Conservation (phyloP, 78 protist species). For the Pigoraptor vietnamica region DNA sequence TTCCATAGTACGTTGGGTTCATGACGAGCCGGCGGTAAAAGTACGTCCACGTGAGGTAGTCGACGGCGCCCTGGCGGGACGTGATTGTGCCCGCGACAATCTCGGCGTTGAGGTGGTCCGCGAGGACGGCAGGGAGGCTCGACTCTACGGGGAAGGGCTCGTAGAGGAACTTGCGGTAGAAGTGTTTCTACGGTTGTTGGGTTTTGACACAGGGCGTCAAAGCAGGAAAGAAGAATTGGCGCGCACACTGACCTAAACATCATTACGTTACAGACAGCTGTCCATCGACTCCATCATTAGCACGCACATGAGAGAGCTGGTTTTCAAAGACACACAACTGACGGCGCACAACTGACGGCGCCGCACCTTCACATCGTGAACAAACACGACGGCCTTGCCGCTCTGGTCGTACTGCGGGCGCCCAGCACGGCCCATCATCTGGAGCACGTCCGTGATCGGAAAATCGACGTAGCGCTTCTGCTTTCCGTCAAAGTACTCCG, state of each 20-base stretch:
- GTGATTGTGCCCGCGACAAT: slow-evolving; percentile 55
- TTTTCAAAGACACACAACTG: neutral
- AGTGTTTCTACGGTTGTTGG: slow-evolving; percentile 61
- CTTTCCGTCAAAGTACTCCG: slow-evolving; percentile 83
- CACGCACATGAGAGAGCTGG: too few relatives aligned
- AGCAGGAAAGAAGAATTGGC: too few relatives aligned
- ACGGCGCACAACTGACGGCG: too few relatives aligned
- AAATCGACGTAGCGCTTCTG: slow-evolving; percentile 82
- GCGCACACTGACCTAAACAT: too few relatives aligned
- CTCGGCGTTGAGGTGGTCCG: slow-evolving; percentile 95
- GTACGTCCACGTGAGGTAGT: slow-evolving; percentile 96
- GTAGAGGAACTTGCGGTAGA: slow-evolving; percentile 92
- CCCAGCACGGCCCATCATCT: slow-evolving; percentile 99
- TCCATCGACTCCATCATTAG: too few relatives aligned
- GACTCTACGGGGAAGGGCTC: slow-evolving; percentile 99
- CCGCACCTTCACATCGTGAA: slow-evolving; percentile 74
- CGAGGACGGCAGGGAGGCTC: slow-evolving; percentile 67
- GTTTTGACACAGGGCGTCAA: too few relatives aligned
- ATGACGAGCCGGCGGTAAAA: slow-evolving; percentile 83
- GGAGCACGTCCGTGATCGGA: slow-evolving; percentile 96
- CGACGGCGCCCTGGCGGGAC: slow-evolving; percentile 67
- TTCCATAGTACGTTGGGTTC: slow-evolving; percentile 94
- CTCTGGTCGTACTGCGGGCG: slow-evolving; percentile 94
- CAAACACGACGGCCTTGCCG: slow-evolving; percentile 70
- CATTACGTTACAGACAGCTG: too few relatives aligned